These are phyloP conservation scores for Cicer chorassanicum DNA, from an alignment of 306 rosid genomes.

Conservation along the genomic window DNA sequence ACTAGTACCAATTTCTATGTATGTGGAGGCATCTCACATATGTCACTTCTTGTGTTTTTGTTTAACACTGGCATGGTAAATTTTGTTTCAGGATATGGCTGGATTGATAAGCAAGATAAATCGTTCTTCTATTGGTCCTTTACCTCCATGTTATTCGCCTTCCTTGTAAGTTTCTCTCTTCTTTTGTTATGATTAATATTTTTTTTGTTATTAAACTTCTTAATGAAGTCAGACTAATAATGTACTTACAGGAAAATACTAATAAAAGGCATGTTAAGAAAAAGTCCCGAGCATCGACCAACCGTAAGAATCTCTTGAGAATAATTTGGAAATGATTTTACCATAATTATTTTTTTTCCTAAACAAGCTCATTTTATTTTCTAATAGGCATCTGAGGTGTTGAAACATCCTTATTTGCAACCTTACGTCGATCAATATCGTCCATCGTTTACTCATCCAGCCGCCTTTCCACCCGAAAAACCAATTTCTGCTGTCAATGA, in stretches of 20 bases:
- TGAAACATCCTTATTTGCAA: constrained; percentile 96
- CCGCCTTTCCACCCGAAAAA: constrained; percentile 67
- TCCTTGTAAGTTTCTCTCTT: constrained; percentile 70
- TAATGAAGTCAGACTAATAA: constrained; percentile 6
- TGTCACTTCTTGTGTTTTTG: constrained; percentile 10
- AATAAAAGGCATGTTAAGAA: constrained; percentile 96
- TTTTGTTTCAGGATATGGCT: constrained; percentile 91
- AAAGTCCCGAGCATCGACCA: constrained; percentile 95
- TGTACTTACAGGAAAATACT: constrained; percentile 80
- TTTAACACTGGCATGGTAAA: constrained; percentile 42
- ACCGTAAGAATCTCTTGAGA: constrained; percentile 63
- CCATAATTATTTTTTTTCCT: constrained; percentile 28
- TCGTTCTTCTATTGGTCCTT: constrained; percentile 94
- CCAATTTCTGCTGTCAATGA: constrained; percentile 51
- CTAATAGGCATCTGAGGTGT: constrained; percentile 87
- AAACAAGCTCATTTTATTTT: constrained; percentile 43
- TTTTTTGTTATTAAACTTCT: constrained; percentile 25
- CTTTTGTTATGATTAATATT: constrained; percentile 39
- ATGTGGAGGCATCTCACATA: constrained; percentile 2
- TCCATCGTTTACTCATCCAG: constrained; percentile 66
- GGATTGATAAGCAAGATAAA: constrained; percentile 98
- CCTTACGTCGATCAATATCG: constrained; percentile 83
- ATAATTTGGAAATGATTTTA: constrained; percentile 30
- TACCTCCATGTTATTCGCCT: constrained; percentile 95
- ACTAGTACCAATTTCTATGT: neutral